phyloP scores from a whole-genome alignment of 176 grass and related monocot species.

The Juncus inflexus region DNA sequence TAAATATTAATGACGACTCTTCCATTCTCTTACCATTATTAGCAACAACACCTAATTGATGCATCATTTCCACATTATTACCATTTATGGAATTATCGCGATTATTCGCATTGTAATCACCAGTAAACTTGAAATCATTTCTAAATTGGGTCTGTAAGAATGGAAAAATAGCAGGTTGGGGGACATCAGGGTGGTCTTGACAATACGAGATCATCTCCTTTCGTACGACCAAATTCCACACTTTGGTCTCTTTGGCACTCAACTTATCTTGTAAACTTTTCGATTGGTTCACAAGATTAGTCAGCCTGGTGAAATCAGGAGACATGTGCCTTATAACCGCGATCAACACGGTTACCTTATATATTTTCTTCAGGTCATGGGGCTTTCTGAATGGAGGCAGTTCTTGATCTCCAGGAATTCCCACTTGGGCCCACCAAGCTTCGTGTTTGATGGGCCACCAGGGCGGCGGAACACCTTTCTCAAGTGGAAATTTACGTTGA shows the following conservation, averaged over 20 bases:
- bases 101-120: not conserved
- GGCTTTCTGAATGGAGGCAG: slow-evolving; percentile 50
- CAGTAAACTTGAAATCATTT: not conserved
- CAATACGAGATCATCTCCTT: not conserved
- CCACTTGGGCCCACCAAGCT: slow-evolving; percentile 42
- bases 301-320: slow-evolving; percentile 52
- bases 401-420: slow-evolving; percentile 35
- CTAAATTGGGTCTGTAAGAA: not conserved
- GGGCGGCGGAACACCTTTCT: slow-evolving; percentile 48
- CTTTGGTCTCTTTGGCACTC: slow-evolving; percentile 51
- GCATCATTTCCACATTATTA: too few species aligned
- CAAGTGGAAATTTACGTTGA: slow-evolving; percentile 55
- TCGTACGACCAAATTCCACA: not conserved
- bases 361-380: slow-evolving; percentile 64
- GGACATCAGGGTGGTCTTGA: slow-evolving; percentile 4
- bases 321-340: slow-evolving; percentile 66
- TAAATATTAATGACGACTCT: not conserved
- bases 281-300: slow-evolving; percentile 46
- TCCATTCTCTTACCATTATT: not conserved
- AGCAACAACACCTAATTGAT: not conserved
- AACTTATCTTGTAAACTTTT: slow-evolving; percentile 72
- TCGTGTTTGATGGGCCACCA: slow-evolving; percentile 67
- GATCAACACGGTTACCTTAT: slow-evolving; percentile 52
- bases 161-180: not conserved
- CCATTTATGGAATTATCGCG: too few species aligned